Evolutionary conservation across 192 early-diverging fungal genomes (phyloP).

Genomic region (Backusella tarrabulga): DNA sequence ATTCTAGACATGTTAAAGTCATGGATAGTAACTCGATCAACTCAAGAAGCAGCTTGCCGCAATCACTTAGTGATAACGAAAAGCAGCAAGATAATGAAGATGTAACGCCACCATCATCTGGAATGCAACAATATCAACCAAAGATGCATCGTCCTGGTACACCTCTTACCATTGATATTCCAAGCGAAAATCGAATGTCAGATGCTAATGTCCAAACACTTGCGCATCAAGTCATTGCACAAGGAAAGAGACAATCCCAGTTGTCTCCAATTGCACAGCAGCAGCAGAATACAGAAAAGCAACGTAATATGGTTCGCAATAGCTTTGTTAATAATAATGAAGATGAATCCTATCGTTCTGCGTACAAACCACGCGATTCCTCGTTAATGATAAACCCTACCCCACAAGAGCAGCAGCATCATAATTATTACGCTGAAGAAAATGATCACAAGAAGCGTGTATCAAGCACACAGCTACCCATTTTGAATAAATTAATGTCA

Average conservation of each 20-base stretch:
- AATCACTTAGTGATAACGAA: not conserved
- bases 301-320: not conserved
- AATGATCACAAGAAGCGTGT: not conserved
- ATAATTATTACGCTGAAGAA: not conserved
- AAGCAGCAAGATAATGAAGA: not conserved
- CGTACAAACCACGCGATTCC: not conserved
- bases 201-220: not conserved
- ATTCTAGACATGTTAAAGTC: not conserved
- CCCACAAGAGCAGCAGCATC: not conserved
- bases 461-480: not conserved
- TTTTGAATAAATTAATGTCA: not conserved
- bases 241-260: conserved; percentile 7
- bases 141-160: conserved; percentile 10
- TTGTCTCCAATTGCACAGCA: not conserved
- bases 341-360: not conserved
- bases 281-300: conserved; percentile 4
- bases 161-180: conserved; percentile 30
- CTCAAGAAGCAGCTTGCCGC: not conserved
- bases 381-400: not conserved
- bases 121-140: not conserved
- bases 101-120: not conserved
- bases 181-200: not conserved
- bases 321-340: conserved; percentile 11
- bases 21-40: not conserved
- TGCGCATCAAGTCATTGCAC: conserved; percentile 18